Conservation (phyloP, 2,329 filamentous ascomycete genomes). For the Iodosphaeria phyllophila region DNA sequence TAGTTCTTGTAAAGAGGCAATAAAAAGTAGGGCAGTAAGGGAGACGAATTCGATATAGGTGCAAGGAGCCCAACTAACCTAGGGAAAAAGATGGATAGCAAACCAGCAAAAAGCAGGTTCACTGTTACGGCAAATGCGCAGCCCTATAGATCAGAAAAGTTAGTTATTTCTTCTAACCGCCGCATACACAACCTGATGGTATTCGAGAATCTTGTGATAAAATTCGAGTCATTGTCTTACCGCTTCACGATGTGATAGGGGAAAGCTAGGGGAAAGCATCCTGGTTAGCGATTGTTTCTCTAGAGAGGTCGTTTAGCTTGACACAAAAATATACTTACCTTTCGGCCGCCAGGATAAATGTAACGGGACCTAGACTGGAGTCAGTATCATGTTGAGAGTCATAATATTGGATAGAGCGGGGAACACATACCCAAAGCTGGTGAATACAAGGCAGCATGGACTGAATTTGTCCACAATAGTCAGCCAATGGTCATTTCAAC, state of each 20-base stretch:
- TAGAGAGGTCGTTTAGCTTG: too few species aligned
- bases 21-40: slow-evolving; percentile 4
- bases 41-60: slow-evolving; percentile 6
- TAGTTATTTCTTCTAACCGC: too few species aligned
- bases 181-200: too few species aligned
- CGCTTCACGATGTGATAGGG: slow-evolving; percentile 1
- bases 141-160: too few species aligned
- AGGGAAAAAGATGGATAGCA: slow-evolving; percentile 23
- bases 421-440: slow-evolving; percentile 13
- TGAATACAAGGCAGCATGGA: slow-evolving; percentile 23
- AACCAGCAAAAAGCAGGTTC: slow-evolving; percentile 26
- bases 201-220: too few species aligned
- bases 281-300: neutral
- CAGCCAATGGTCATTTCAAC: too few species aligned
- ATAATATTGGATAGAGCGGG: neutral
- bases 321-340: slow-evolving; percentile 10
- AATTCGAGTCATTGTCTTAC: too few species aligned
- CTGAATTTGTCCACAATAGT: too few species aligned
- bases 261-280: neutral
- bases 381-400: neutral
- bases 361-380: slow-evolving; percentile 20
- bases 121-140: slow-evolving; percentile 26
- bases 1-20: slow-evolving; percentile 3
- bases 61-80: slow-evolving; percentile 9
- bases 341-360: slow-evolving; percentile 30